phyloP scores from a whole-genome alignment of 352 stramenopile genomes.

The Thraustotheca clavata region DNA sequence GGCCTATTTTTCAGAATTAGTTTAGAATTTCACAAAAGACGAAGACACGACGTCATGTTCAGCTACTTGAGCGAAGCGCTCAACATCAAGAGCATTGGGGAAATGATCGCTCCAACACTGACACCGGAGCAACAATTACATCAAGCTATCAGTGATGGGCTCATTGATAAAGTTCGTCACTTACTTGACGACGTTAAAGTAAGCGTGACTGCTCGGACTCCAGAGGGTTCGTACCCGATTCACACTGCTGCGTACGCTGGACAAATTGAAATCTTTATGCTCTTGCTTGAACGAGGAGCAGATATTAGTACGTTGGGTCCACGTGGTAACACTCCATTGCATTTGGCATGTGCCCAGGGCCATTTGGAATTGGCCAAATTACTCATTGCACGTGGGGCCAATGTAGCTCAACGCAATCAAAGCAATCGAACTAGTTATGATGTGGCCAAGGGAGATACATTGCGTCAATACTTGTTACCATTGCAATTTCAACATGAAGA shows the following conservation, averaged over 20 bases:
- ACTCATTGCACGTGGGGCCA: conserved; percentile 58
- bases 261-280: conserved; percentile 58
- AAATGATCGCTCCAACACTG: conserved; percentile 79
- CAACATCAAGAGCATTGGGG: conserved; percentile 83
- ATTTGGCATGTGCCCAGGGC: conserved; percentile 73
- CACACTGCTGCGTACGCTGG: conserved; percentile 82
- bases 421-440: conserved; percentile 75
- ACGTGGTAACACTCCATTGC: conserved; percentile 69
- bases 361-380: conserved; percentile 66
- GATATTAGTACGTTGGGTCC: conserved; percentile 61
- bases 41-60: conserved; percentile 73
- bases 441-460: conserved; percentile 72
- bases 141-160: conserved; percentile 58
- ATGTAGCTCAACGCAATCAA: conserved; percentile 72
- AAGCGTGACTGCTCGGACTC: conserved; percentile 57
- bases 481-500: conserved; percentile 76
- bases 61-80: conserved; percentile 83
- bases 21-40: too few relatives aligned
- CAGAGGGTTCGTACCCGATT: conserved; percentile 68
- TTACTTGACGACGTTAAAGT: conserved; percentile 66
- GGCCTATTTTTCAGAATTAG: too few relatives aligned
- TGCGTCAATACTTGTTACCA: conserved; percentile 76
- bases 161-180: conserved; percentile 58
- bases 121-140: conserved; percentile 83
- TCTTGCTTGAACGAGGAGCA: conserved; percentile 52